Conservation (phyloP, 2,329 filamentous ascomycete genomes). For the Colletotrichum sublineola region DNA sequence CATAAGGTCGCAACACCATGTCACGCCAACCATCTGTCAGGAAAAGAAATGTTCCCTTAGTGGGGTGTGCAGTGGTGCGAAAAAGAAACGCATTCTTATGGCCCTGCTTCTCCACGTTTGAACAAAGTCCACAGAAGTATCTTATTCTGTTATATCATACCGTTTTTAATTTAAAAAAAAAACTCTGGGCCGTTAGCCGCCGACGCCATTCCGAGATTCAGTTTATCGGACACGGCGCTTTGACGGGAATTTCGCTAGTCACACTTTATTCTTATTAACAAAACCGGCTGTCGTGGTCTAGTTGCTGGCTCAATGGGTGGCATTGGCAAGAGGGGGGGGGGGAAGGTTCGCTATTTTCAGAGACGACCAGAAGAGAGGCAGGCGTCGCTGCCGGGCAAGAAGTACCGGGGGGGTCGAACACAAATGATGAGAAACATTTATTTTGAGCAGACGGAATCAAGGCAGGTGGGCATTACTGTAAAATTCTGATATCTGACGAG, state of each 20-base stretch:
- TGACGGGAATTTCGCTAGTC: background rate
- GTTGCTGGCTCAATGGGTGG: background rate
- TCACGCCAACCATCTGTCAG: slow-evolving; percentile 5
- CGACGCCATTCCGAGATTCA: background rate
- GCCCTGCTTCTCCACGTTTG: background rate
- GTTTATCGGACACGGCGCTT: background rate
- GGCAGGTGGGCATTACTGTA: background rate
- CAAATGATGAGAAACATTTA: slow-evolving; percentile 2
- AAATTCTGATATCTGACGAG: slow-evolving; percentile 8
- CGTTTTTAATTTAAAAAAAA: background rate
- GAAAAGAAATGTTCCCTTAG: slow-evolving; percentile 3
- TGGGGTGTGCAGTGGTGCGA: background rate
- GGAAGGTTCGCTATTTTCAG: background rate
- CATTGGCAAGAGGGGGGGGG: background rate
- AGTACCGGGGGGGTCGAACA: background rate
- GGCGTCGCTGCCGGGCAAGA: background rate
- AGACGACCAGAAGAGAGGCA: background rate
- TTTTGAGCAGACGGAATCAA: background rate
- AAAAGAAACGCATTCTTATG: slow-evolving; percentile 3
- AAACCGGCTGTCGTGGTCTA: background rate
- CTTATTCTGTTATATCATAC: background rate
- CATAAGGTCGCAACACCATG: background rate
- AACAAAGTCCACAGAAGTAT: background rate
- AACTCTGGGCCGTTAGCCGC: background rate
- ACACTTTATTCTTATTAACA: too few relatives aligned